Evolutionary conservation across 192 early-diverging fungal genomes (phyloP), one percentile per base, ranked within the genome.

Genomic region (Geranomyces michiganensis): DNA sequence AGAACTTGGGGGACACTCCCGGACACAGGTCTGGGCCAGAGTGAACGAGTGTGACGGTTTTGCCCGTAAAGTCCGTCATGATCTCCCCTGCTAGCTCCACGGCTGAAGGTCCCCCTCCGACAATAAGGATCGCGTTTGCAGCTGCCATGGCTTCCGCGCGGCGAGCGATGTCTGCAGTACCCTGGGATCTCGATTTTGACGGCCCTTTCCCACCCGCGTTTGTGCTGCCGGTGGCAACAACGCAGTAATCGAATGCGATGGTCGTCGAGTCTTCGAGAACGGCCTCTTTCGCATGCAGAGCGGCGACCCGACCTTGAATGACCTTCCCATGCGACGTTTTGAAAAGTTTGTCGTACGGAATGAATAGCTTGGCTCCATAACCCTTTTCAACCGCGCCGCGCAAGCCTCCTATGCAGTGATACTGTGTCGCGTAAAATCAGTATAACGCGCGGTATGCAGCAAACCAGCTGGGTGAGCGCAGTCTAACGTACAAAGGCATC

Each of bases 21-120:
- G 48, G 58, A 22, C 72, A 45, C 44, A 81, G 67, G 17, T 24
- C 32, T 80, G 73, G 27, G 80, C 85, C 22, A 21, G 85, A 86
- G 70, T 92, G 90, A 19, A 92, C 76, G 33, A 92, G 53, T 0
- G 84, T 90, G 30, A 90, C 89, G 8, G 85, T 77, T 60, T 84
- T 87, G 43, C 76, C 70, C 12, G 88, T 89, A 49, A 81, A 87
- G 63, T 84, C 76, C 19, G 84, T 81, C 13, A 77, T 79, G 71
- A 92, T 88, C 75, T 95, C 94, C 0, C 83, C 90, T 8, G 92
- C 91, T 67, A 93, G 63, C 65, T 94, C 94, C 41, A 92, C 75
- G 36, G 91, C 94, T 10, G 89, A 87, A 15, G 90, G 88, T 21
- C 91, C 91, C 6, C 90, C 91, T 1, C 91, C 91, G 56, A 93